Evolutionary conservation across 2,329 filamentous ascomycete species (phyloP).

Genomic region (Xylariaceae sp.): DNA sequence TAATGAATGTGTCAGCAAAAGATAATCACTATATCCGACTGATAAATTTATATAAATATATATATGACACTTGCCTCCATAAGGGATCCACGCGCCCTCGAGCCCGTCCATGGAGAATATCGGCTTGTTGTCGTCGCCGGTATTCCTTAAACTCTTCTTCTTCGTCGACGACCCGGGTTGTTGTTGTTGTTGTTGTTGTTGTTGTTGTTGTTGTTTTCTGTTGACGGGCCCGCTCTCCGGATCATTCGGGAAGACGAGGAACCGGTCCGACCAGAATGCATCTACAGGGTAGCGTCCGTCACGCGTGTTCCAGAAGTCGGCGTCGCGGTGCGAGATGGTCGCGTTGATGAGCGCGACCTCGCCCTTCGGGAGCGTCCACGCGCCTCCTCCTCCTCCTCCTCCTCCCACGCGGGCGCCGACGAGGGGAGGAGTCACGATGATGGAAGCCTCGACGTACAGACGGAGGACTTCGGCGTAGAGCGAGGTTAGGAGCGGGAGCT

Average conservation of each 20-base stretch:
- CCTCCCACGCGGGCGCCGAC: no score
- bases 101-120: constrained; percentile 16
- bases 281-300: constrained; percentile 17
- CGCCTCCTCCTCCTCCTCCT: constrained; percentile 15
- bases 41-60: neutral
- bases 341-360: constrained; percentile 16
- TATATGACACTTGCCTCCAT: constrained; percentile 20
- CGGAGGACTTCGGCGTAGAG: constrained; percentile 21
- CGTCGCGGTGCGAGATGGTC: constrained; percentile 15
- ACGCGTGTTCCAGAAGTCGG: constrained; percentile 20
- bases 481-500: constrained; percentile 18
- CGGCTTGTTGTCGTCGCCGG: constrained; percentile 9
- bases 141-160: no score
- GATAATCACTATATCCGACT: neutral
- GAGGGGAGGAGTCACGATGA: no score
- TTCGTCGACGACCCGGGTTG: neutral
- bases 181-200: constrained; percentile 7
- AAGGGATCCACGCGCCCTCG: constrained; percentile 19
- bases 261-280: constrained; percentile 21
- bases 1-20: neutral
- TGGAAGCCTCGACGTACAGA: constrained; percentile 17
- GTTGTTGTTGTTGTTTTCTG: no score
- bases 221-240: constrained; percentile 17
- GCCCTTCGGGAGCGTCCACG: constrained; percentile 16
- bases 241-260: constrained; percentile 18